phyloP scores from a whole-genome alignment of 805 yeast species.

The Dipodascus geniculatus region DNA sequence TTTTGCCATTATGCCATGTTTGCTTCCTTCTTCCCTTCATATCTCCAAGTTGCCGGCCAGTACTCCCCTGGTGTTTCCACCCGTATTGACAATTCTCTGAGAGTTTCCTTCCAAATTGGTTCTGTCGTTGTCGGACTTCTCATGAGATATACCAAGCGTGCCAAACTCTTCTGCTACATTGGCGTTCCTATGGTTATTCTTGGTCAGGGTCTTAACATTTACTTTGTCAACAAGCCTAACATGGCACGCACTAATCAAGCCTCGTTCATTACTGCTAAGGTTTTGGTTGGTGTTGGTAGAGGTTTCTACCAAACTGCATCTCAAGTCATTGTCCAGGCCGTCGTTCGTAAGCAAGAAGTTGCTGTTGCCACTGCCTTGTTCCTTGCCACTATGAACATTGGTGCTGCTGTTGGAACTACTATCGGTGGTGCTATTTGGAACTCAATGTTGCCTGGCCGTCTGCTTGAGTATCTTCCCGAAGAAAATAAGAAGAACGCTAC shows the following conservation, averaged over 20 bases:
- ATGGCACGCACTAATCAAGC: conserved; percentile 24
- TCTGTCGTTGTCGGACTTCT: conserved; percentile 43
- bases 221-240: conserved; percentile 35
- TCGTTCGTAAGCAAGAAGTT: conserved; percentile 44
- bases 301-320: conserved; percentile 48
- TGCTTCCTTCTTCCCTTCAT: conserved; percentile 46
- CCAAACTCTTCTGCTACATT: conserved; percentile 31
- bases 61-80: conserved; percentile 46
- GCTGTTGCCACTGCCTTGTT: conserved; percentile 41
- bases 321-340: conserved; percentile 42
- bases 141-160: conserved; percentile 38
- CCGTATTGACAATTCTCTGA: conserved; percentile 11
- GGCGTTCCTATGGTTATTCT: conserved; percentile 45
- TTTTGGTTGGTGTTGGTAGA: conserved; percentile 51
- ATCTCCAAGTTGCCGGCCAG: conserved; percentile 45
- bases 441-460: conserved; percentile 20
- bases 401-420: conserved; percentile 45
- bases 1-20: conserved; percentile 46
- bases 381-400: conserved; percentile 40
- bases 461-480: conserved; percentile 21
- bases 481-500: conserved; percentile 5
- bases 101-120: conserved; percentile 28
- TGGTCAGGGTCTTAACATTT: conserved; percentile 42
- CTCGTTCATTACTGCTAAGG: conserved; percentile 50
- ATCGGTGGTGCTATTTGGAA: conserved; percentile 57